Conservation (phyloP, 768 basidiomycete species). For the Boletus rubropictus region DNA sequence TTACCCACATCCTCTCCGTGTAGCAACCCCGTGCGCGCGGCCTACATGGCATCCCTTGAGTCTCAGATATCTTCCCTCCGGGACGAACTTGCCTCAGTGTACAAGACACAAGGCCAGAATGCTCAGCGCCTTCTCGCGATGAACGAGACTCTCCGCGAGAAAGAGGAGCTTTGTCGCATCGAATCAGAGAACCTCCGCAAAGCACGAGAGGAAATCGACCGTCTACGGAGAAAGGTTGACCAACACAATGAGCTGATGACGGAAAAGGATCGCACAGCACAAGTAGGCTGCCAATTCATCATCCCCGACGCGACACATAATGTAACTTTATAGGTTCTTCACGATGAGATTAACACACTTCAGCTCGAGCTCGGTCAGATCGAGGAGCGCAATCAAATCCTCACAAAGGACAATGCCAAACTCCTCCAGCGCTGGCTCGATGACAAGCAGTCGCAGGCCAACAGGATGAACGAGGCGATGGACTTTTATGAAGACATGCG, state of each 20-base stretch:
- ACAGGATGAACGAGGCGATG: constrained; percentile 93
- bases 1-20: constrained; percentile 1
- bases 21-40: constrained; percentile 80
- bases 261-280: constrained; percentile 84
- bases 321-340: constrained; percentile 58
- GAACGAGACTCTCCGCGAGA: constrained; percentile 91
- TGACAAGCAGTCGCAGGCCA: constrained; percentile 86
- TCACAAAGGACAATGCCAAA: constrained; percentile 90
- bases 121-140: constrained; percentile 88
- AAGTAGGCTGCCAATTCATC: constrained; percentile 44
- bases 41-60: constrained; percentile 88
- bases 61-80: constrained; percentile 88
- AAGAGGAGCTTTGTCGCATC: constrained; percentile 80
- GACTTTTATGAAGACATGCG: constrained; percentile 86
- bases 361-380: constrained; percentile 89
- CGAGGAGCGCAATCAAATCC: constrained; percentile 77
- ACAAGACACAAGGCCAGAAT: constrained; percentile 95
- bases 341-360: constrained; percentile 91
- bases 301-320: neutral
- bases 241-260: constrained; percentile 81
- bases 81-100: constrained; percentile 88
- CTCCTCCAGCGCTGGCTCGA: constrained; percentile 96
- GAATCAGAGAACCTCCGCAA: constrained; percentile 78
- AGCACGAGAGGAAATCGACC: constrained; percentile 66
- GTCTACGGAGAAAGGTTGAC: constrained; percentile 69